These are phyloP conservation scores for Diaporthe sp. DNA, from an alignment of 2,329 filamentous ascomycete genomes.

Conservation along the genomic window DNA sequence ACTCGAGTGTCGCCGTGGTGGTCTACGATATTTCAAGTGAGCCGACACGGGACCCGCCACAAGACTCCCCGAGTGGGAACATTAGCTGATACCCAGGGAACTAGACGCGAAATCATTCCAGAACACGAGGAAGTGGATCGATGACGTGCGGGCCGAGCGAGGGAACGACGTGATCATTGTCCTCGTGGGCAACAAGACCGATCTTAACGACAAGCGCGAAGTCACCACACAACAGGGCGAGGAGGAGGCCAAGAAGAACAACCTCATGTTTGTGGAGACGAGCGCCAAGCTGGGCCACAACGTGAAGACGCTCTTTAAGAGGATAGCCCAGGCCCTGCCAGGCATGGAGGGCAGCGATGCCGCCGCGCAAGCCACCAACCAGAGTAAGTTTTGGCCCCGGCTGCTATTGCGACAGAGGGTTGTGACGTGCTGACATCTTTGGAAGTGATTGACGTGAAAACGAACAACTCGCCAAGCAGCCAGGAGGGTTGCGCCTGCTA, in stretches of 20 bases:
- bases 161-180: constrained; percentile 99
- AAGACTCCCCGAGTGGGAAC: constrained; percentile 18
- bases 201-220: constrained; percentile 97
- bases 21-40: constrained; percentile 97
- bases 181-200: constrained; percentile 98
- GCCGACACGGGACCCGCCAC: constrained; percentile 44
- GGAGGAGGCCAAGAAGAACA: constrained; percentile 98
- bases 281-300: constrained; percentile 98
- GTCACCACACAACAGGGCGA: constrained; percentile 97
- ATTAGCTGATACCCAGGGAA: constrained; percentile 16
- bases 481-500: constrained; percentile 83
- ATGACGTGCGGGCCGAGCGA: constrained; percentile 95
- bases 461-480: constrained; percentile 76
- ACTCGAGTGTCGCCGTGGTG: constrained; percentile 97
- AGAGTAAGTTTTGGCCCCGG: constrained; percentile 73
- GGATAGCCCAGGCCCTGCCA: constrained; percentile 96
- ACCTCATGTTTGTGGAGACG: constrained; percentile 99
- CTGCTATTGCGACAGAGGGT: neutral
- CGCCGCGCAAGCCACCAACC: constrained; percentile 78
- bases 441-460: constrained; percentile 93
- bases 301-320: constrained; percentile 96
- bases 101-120: constrained; percentile 94
- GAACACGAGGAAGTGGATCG: constrained; percentile 99
- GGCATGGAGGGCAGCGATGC: constrained; percentile 95
- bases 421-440: constrained; percentile 46